These are phyloP conservation scores for Exophiala dermatitidis DNA, from an alignment of 2,329 filamentous ascomycete species.

Conservation along the genomic window DNA sequence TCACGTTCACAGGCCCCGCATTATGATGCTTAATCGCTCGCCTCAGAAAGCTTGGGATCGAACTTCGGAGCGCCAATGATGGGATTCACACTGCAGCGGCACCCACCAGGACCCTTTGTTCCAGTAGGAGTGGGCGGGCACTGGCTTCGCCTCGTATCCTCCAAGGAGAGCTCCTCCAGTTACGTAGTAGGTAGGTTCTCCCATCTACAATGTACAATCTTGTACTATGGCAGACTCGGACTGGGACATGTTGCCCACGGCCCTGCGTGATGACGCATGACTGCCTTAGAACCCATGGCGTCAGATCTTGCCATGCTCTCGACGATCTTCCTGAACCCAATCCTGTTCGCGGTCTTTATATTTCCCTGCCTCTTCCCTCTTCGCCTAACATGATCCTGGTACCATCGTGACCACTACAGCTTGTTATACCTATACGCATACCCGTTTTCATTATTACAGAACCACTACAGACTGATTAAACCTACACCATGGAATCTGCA, in stretches of 20 bases:
- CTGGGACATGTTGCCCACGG: neutral
- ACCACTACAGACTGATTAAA: neutral
- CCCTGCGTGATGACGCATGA: neutral
- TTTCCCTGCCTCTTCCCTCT: neutral
- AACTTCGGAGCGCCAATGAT: too few species aligned
- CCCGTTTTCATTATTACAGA: neutral
- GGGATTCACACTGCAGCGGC: too few species aligned
- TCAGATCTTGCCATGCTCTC: neutral
- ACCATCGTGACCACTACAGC: neutral
- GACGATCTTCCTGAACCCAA: neutral
- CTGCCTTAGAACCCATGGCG: neutral
- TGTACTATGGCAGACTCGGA: neutral
- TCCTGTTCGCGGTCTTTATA: neutral
- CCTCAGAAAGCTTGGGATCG: neutral
- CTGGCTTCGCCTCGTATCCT: too few species aligned
- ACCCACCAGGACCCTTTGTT: too few species aligned
- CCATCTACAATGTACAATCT: too few species aligned
- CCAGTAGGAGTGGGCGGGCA: too few species aligned
- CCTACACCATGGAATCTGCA: conserved; percentile 14
- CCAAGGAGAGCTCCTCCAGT: too few species aligned
- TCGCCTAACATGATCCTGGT: neutral
- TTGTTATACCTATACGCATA: neutral
- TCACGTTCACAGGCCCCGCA: conserved; percentile 1
- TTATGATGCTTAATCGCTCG: conserved; percentile 2
- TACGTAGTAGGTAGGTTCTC: neutral